Base-by-base conservation (phyloP, 2,329 filamentous ascomycete species). In the Fusarium tricinctum region DNA sequence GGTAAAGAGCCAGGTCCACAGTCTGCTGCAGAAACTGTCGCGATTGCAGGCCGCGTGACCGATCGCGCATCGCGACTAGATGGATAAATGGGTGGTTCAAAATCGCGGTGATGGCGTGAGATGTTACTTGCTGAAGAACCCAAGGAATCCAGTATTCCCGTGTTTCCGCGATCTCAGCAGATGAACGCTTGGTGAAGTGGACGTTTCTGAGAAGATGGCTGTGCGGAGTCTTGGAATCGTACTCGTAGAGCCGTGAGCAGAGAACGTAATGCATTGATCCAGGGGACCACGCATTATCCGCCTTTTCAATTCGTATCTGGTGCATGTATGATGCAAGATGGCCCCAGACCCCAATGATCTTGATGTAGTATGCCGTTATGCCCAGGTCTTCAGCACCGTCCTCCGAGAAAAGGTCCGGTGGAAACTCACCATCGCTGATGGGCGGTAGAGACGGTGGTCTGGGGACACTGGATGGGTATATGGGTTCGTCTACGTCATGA, bases 141-240 rank as follows among this genome's bases (percentile, higher is more conserved):
- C 58, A 62, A 1, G 58, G 57, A 0, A 47, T 55, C 58, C 58
- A 62, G 13, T 62, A 62, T 4, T 62, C 58, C 2, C 57, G 33
- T 10, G 39, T 22, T 9, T 47, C 23, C 2, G 32, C n/a, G 0
- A 62, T 12, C 6, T 62, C 58, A 0, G 8, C 3, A 1, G 57
- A 33, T 7, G 6, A 20, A 0, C 58, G 50, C 3, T 62, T 62
- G 0, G 58, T 42, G 5, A 62, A 62, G 7, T 62, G 47, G 0
- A 62, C 58, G 5, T 30, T 46, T 19, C 58, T 15, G 0, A 62
- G 33, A 1, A 62, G 42, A 4, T 62, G 58, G 6, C 30, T 62
- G 15, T 62, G 57, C 0, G 58, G 58, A 3, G 58, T 42, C 2
- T 20, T 47, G 3, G 42, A 46, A 1, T 62, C 58, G 2, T 62